A percentile compares a stretch with the other conserved stretches of the same genome.
phyloP scores from a whole-genome alignment of 257 asterid genomes.

The Coffea eugenioides region DNA sequence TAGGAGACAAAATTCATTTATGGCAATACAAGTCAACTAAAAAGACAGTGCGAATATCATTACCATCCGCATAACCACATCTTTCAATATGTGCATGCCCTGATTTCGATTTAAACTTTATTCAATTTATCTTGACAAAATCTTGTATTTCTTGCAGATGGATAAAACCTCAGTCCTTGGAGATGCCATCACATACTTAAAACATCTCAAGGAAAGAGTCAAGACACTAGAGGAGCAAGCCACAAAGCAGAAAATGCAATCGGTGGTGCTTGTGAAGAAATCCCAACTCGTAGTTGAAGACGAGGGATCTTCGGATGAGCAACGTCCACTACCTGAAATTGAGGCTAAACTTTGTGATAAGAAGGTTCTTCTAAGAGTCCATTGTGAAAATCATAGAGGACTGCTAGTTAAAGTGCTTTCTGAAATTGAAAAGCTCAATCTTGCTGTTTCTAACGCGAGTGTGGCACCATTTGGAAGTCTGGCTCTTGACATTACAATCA shows the following conservation, averaged over 20 bases:
- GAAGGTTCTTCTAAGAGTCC: constrained; percentile 14
- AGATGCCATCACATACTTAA: constrained; percentile 26
- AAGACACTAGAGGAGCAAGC: constrained; percentile 21
- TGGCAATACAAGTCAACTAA: too few species aligned
- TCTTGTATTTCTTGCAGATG: constrained; percentile 11
- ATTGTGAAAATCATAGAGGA: constrained; percentile 21
- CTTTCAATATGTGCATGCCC: too few species aligned
- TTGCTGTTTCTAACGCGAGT: constrained; percentile 15
- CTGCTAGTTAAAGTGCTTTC: constrained; percentile 11
- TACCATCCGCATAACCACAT: too few species aligned
- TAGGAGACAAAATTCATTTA: too few species aligned
- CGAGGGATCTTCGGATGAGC: constrained; percentile 25
- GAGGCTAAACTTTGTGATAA: constrained; percentile 17
- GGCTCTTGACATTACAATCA: constrained; percentile 29
- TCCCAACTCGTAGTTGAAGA: constrained; percentile 33
- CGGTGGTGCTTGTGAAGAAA: constrained; percentile 32
- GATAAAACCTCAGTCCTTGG: constrained; percentile 28
- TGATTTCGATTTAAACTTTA: not conserved
- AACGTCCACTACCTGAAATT: constrained; percentile 13
- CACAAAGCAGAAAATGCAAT: constrained; percentile 28
- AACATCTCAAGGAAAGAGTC: constrained; percentile 20
- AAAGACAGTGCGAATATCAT: too few species aligned
- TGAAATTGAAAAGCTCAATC: constrained; percentile 20
- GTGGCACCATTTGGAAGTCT: constrained; percentile 32
- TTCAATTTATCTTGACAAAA: not conserved